Base-by-base conservation (phyloP, 208 protist species). In the Trypanosoma cruzi region DNA sequence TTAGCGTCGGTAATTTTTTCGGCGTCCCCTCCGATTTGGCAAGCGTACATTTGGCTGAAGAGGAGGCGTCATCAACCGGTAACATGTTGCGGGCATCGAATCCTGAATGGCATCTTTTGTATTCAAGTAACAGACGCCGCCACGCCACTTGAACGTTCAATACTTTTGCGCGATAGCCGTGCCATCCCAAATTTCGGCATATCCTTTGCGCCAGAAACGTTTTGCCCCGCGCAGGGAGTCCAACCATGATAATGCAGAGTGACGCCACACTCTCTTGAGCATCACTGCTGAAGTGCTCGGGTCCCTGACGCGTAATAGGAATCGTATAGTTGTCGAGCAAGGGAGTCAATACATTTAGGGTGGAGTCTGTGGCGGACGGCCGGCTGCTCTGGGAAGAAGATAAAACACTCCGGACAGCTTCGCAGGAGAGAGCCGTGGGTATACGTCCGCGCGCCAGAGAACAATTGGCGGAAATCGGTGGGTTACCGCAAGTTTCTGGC, bases 191-290 rank as follows among this genome's bases (percentile, higher is more conserved):
- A 59, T 94, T 81, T 8, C 92, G 79, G 64, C 89, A 93, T 18
- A 97, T 88, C 65, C 95, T 97, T 56, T 97, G 89, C 18, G 92
- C 92, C 7, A 97, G 61, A 71, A 95, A 97, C 3, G 92, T 97
- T 58, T 97, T 97, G 13, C 92, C 92, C 0, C 92, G 81, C n/a
- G 89, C 92, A 28, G 92, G 92, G 16, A 97, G 81, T 32, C 92
- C 92, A 42, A 97, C 86, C 92, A 95, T 96, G 63, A 95, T 78
- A 55, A 96, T 89, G 62, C 91, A 77, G 0, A 94, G 74, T 31
- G 81, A 84, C 28, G 77, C 74, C 13, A 70, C 72, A 62, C 81
- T 80, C 57, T 81, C 74, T 57, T 89, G 72, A 26, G 65, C 61
- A 11, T 28, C 56, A 52, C 71, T 67, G 24, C 31, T 28, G 76